These are phyloP conservation scores for Stipa capillata DNA, from an alignment of 176 grass and related monocot species.

Conservation along the genomic window DNA sequence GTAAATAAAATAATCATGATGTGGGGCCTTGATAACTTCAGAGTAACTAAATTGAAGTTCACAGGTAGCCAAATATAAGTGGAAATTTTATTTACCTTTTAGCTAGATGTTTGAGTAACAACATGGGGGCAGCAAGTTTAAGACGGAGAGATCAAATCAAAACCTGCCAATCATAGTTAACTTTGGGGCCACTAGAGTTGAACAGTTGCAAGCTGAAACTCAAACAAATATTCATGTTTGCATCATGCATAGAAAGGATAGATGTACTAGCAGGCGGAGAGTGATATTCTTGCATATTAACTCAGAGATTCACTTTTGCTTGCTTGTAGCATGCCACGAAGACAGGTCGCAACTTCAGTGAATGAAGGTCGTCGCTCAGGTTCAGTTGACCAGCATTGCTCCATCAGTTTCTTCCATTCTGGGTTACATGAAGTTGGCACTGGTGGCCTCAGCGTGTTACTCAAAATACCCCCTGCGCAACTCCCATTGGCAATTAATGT, in stretches of 20 bases:
- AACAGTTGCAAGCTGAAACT: not conserved
- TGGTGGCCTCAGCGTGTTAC: slow-evolving; percentile 63
- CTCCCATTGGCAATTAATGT: not conserved
- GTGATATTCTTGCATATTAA: slow-evolving; percentile 17
- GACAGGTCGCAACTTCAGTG: slow-evolving; percentile 45
- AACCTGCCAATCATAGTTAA: not conserved
- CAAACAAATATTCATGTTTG: not conserved
- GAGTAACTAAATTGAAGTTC: not conserved
- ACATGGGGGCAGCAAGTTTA: not conserved
- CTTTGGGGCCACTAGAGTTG: not conserved
- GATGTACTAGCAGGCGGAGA: not conserved
- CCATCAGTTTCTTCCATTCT: slow-evolving; percentile 79
- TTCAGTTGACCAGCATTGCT: slow-evolving; percentile 73
- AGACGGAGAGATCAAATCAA: not conserved
- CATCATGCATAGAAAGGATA: not conserved
- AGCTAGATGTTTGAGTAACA: not conserved
- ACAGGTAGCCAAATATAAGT: not conserved
- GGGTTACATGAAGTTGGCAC: slow-evolving; percentile 67
- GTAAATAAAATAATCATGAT: not conserved
- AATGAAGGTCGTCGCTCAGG: slow-evolving; percentile 69
- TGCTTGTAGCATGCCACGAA: slow-evolving; percentile 45
- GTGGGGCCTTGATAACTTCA: not conserved
- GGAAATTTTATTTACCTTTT: not conserved
- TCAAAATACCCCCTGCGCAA: slow-evolving; percentile 69
- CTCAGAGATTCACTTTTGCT: slow-evolving; percentile 12